Evolutionary conservation across 148 eudicot genomes (phyloP).

Genomic region (Simmondsia chinensis): DNA sequence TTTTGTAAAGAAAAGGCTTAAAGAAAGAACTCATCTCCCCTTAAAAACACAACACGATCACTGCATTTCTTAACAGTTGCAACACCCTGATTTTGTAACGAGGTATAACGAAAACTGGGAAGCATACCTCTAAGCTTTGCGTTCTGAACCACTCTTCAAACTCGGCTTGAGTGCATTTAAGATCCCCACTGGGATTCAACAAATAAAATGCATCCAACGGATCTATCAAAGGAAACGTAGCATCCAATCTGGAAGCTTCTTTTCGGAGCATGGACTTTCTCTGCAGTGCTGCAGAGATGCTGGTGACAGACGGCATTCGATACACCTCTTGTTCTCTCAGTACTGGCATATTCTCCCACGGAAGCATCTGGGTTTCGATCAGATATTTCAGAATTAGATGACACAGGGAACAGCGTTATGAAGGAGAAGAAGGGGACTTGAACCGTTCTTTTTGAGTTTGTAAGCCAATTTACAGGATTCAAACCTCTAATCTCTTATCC

Average conservation of each 20-base stretch:
- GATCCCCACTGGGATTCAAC: constrained; percentile 93
- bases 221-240: constrained; percentile 62
- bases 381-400: too few species aligned
- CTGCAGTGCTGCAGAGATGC: constrained; percentile 55
- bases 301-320: constrained; percentile 84
- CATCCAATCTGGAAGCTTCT: constrained; percentile 15
- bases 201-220: constrained; percentile 91
- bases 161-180: constrained; percentile 56
- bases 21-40: too few species aligned
- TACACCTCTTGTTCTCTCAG: constrained; percentile 80
- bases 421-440: neutral
- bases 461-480: too few species aligned
- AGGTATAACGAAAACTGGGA: too few species aligned
- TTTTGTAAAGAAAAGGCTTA: too few species aligned
- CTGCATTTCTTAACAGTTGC: too few species aligned
- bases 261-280: constrained; percentile 28
- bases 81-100: too few species aligned
- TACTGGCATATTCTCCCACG: constrained; percentile 84
- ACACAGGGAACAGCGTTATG: too few species aligned
- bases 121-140: constrained; percentile 66
- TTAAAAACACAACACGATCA: too few species aligned
- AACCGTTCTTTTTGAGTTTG: too few species aligned
- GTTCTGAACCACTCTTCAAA: constrained; percentile 80
- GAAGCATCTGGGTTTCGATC: constrained; percentile 69
- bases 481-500: too few species aligned